Evolutionary conservation across 805 yeast genomes (phyloP).

Genomic region (Wickerhamiella galacta): DNA sequence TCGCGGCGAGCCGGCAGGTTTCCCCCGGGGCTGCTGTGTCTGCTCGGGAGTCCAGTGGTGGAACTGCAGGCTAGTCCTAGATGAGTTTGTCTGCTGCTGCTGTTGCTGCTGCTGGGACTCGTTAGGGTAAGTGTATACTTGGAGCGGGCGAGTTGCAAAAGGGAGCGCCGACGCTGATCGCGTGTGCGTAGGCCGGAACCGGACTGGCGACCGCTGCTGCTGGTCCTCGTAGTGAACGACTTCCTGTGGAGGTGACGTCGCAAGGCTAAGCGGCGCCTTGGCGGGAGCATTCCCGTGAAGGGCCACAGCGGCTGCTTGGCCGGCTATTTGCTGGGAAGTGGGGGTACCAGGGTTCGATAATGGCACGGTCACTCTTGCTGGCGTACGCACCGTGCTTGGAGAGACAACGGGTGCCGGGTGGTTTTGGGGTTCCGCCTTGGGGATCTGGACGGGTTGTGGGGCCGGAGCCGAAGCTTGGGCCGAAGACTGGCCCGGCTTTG

Average conservation of each 20-base stretch:
- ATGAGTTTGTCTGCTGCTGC: no score
- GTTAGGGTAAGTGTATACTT: constrained; percentile 2
- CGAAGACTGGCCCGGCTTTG: neutral
- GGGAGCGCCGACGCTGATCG: constrained; percentile 15
- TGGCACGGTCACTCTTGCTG: no score
- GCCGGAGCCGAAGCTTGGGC: constrained; percentile 7
- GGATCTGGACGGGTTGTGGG: constrained; percentile 5
- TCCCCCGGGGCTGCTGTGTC: constrained; percentile 2
- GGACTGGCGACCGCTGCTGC: constrained; percentile 9
- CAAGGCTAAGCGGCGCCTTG: neutral
- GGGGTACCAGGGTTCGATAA: no score
- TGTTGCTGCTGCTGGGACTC: no score
- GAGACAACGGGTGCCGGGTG: no score
- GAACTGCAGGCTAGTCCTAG: constrained; percentile 35
- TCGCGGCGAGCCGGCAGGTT: constrained; percentile 2
- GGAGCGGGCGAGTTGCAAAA: no score
- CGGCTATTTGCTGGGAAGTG: no score
- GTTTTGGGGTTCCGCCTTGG: constrained; percentile 2
- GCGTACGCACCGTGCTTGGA: no score
- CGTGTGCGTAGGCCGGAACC: constrained; percentile 11
- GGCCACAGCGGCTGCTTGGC: constrained; percentile 14
- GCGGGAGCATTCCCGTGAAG: no score
- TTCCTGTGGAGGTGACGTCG: constrained; percentile 10
- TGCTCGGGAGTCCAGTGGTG: constrained; percentile 38
- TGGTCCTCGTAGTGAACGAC: constrained; percentile 12